These are phyloP conservation scores for Exutisphaerella laricina DNA, from an alignment of 2,329 filamentous ascomycete species.

Conservation along the genomic window DNA sequence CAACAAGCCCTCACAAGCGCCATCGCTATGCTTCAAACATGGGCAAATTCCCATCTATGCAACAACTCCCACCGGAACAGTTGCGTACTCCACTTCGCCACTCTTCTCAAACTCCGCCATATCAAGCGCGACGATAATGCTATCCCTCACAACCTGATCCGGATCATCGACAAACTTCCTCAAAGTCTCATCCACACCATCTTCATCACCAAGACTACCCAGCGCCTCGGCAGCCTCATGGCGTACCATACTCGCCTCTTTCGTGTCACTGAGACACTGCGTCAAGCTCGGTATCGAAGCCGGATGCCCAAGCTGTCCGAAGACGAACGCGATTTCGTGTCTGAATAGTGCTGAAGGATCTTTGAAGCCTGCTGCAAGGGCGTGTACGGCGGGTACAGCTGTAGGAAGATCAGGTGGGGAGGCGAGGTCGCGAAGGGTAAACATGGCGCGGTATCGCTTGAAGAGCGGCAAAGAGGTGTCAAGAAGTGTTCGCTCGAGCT, in stretches of 20 bases:
- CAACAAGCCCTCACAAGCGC: no score
- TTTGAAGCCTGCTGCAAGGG: constrained; percentile 76
- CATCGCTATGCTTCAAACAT: not conserved
- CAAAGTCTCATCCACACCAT: constrained; percentile 82
- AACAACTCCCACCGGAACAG: constrained; percentile 56
- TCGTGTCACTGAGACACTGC: constrained; percentile 66
- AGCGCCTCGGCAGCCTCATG: constrained; percentile 97
- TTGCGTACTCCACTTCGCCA: constrained; percentile 82
- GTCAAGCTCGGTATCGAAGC: constrained; percentile 91
- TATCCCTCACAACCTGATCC: constrained; percentile 90
- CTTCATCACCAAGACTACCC: constrained; percentile 86
- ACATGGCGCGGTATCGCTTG: constrained; percentile 95
- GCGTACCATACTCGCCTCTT: constrained; percentile 92
- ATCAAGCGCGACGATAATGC: constrained; percentile 88
- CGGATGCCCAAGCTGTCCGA: constrained; percentile 90
- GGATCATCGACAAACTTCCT: constrained; percentile 81
- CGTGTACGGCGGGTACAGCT: constrained; percentile 77
- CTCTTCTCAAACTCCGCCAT: constrained; percentile 97
- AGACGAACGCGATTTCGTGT: constrained; percentile 97
- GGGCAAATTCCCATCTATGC: constrained; percentile 11
- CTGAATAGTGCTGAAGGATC: constrained; percentile 91
- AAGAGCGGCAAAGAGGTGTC: constrained; percentile 77
- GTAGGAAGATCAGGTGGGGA: constrained; percentile 89
- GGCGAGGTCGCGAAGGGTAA: constrained; percentile 87
- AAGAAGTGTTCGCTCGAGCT: constrained; percentile 71